Conservation (phyloP, 768 basidiomycete species). For the Suillus americanus region DNA sequence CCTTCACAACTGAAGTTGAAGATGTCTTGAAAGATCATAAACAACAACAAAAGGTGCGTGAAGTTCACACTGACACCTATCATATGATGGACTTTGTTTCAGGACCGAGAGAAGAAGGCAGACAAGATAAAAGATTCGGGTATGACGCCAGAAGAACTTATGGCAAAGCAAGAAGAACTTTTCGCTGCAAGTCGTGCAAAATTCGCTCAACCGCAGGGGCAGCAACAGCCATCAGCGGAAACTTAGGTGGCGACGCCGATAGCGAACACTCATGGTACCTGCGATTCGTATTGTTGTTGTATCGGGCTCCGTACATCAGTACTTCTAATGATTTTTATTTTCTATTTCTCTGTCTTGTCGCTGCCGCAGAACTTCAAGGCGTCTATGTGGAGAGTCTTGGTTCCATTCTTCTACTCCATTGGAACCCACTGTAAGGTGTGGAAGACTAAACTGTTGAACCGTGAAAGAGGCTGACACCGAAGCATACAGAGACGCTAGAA, state of each 20-base stretch:
- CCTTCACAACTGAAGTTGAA: slow-evolving; percentile 86
- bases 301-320: slow-evolving; percentile 17
- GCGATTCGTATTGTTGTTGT: slow-evolving; percentile 18
- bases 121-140: slow-evolving; percentile 88
- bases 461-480: slow-evolving; percentile 80
- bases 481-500: slow-evolving; percentile 66
- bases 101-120: slow-evolving; percentile 92
- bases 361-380: slow-evolving; percentile 53
- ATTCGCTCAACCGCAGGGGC: slow-evolving; percentile 63
- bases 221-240: slow-evolving; percentile 13
- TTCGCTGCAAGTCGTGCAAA: slow-evolving; percentile 91
- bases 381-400: slow-evolving; percentile 56
- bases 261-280: slow-evolving; percentile 6
- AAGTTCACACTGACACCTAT: not conserved
- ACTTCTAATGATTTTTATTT: slow-evolving; percentile 35
- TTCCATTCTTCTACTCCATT: slow-evolving; percentile 58
- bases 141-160: slow-evolving; percentile 86
- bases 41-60: slow-evolving; percentile 84
- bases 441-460: slow-evolving; percentile 82
- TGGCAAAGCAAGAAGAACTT: slow-evolving; percentile 83
- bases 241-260: slow-evolving; percentile 1
- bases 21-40: slow-evolving; percentile 96
- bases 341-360: slow-evolving; percentile 35
- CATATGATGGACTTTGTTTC: slow-evolving; percentile 8
- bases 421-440: slow-evolving; percentile 39